Evolutionary conservation across 345 rosid genomes (phyloP).

Genomic region (Brassica nigra): DNA sequence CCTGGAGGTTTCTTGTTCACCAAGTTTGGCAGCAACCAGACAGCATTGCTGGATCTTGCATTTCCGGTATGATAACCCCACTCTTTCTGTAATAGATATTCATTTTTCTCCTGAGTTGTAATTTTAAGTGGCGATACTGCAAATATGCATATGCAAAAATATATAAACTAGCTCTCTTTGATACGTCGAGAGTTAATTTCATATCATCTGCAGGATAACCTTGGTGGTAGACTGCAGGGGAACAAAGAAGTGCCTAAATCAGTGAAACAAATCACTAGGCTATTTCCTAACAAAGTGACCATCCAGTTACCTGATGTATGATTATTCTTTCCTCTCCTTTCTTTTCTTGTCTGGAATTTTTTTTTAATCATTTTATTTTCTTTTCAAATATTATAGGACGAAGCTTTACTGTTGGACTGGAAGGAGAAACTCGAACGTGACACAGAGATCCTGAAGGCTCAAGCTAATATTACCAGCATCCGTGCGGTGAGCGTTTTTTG

Average conservation of each 20-base stretch:
- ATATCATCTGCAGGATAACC: conserved; percentile 66
- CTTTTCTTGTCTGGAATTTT: background rate
- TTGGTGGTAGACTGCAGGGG: conserved; percentile 76
- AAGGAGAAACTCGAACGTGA: conserved; percentile 92
- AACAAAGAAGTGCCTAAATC: conserved; percentile 84
- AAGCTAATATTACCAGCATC: conserved; percentile 66
- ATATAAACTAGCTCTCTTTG: background rate
- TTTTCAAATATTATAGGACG: conserved; percentile 61
- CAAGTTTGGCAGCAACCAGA: conserved; percentile 86
- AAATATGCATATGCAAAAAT: background rate
- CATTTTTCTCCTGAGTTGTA: background rate
- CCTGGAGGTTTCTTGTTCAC: conserved; percentile 90
- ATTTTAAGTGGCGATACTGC: background rate
- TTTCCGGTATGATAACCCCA: conserved; percentile 63
- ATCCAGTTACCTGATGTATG: conserved; percentile 90
- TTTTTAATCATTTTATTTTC: conserved; percentile 18
- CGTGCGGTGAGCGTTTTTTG: conserved; percentile 58
- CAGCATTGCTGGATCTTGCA: conserved; percentile 87
- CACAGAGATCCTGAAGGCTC: conserved; percentile 78
- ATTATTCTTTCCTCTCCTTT: background rate
- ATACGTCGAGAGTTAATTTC: conserved; percentile 1
- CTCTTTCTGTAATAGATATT: background rate
- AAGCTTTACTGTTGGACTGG: conserved; percentile 85
- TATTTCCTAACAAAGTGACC: conserved; percentile 93
- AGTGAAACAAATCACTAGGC: conserved; percentile 80